Evolutionary conservation across 2,329 filamentous ascomycete genomes (phyloP), one percentile per base, ranked within the genome.

Genomic region (Penicillium glabrum): DNA sequence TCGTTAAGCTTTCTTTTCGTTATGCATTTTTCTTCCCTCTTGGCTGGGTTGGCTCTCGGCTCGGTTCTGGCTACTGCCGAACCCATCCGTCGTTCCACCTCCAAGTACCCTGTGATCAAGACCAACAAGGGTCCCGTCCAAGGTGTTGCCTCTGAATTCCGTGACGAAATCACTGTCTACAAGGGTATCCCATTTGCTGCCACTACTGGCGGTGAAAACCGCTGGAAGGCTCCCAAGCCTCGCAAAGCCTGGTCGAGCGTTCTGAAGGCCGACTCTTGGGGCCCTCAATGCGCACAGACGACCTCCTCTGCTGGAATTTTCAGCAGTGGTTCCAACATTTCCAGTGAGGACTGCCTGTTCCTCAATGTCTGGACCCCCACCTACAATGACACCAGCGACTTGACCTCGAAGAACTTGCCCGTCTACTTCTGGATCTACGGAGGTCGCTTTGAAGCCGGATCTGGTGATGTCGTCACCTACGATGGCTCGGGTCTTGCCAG

Each of bases 281-380:
- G 60, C 3, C 61, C 67, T 9, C 62, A 67, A 24, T 71, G 69
- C 44, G 65, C 68, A 4, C 66, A 69, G 33, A 2, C 33, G 51
- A 45, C 61, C 2, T 54, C 45, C n/a, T 33, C 31, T 7, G 57
- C 61, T 7, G 63, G 62, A n/a, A 66, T 66, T 46, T 66, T 66
- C 59, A 57, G 53, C 11, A 56, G 33, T 16, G 59, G 56, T 0
- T 86, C 64, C 33, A 67, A 66, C 7, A 52, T 59, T 16, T 74
- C 73, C 50, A 66, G 63, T 37, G 66, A 68, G 54, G 61, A 66
- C 48, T 68, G 66, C 23, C 47, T 68, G 35, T 62, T 58, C 16
- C 49, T 68, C 23, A 66, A 67, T 31, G 47, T 67, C 27, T 68
- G 64, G 62, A 59, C 60, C 0, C 62, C 64, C 13, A 70, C 72